Evolutionary conservation across 2,329 filamentous ascomycete genomes (phyloP), one percentile per base, ranked within the genome.

Genomic region (Paecilomyces formosus): DNA sequence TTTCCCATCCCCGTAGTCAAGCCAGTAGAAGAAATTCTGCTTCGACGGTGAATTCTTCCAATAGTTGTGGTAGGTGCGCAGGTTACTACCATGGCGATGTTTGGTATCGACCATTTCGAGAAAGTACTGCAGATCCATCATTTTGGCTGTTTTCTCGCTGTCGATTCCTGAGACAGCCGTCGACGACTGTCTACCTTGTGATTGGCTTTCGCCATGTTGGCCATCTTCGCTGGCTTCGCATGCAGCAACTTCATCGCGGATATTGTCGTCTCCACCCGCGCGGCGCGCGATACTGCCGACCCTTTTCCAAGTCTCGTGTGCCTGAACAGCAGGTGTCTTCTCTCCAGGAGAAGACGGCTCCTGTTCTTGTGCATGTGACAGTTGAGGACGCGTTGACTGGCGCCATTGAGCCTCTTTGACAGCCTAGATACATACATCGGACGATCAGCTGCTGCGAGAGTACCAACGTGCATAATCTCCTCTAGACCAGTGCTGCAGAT

Each of bases 11-110:
- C 92, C 92, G 59, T 88, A 81, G 70, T 97, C 92, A 1, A 96
- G 79, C 92, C 92, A 96, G 75, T 92, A 93, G 72, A 96, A 96
- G 80, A 92, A 97, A 69, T 94, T 96, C 70, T 96, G 88, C 3
- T 85, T 83, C 0, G 90, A 93, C 28, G 89, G 79, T 1, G 85
- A 79, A 60, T 82, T 84, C 72, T 91, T 91, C 92, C 92, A 97
- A 63, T 89, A 85, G 60, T 85, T 84, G 68, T 97, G 92, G 66
- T 96, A 97, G 31, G 84, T 82, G 31, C 89, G 81, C 55, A 96
- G 74, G 64, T 94, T 95, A 57, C 86, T 88, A 3, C 92, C 92
- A 68, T 96, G 95, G 3, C 92, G 85, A 70, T 97, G 92, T 72
- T 95, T 92, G 53, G 86, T 76, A 70, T 94, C 89, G 7, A 93